These are phyloP conservation scores for Penicillium frequentans DNA, from an alignment of 2,329 filamentous ascomycete genomes.

Conservation along the genomic window DNA sequence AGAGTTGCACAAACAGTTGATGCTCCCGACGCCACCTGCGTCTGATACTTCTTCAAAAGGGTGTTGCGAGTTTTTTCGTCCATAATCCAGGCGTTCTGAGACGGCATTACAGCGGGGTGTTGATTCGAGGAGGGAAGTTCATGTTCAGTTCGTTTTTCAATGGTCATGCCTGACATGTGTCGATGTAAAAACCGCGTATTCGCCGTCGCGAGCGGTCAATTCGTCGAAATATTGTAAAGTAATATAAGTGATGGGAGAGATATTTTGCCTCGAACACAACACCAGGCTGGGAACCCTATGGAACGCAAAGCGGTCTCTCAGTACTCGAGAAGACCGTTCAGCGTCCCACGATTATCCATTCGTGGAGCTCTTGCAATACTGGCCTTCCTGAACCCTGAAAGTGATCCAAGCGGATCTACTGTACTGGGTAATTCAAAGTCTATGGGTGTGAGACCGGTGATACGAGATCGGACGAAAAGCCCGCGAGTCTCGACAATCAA, in stretches of 20 bases:
- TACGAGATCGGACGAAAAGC: neutral
- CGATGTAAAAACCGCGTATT: neutral
- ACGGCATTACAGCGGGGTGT: constrained; percentile 35
- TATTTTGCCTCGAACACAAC: neutral
- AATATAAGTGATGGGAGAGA: neutral
- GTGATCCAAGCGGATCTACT: neutral
- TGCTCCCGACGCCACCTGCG: constrained; percentile 46
- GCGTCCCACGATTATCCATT: constrained; percentile 52
- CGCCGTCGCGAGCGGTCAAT: neutral
- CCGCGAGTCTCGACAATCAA: neutral
- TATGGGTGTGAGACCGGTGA: neutral
- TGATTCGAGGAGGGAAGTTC: constrained; percentile 36
- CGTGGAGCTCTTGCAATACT: constrained; percentile 25
- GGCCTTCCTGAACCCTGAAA: neutral
- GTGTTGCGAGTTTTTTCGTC: constrained; percentile 43
- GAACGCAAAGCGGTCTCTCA: constrained; percentile 55
- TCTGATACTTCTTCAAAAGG: constrained; percentile 48
- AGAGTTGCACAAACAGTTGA: constrained; percentile 48
- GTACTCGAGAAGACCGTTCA: constrained; percentile 48
- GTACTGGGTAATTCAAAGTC: no score
- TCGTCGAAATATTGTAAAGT: constrained; percentile 19
- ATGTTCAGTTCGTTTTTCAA: constrained; percentile 42
- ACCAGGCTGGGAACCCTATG: constrained; percentile 49
- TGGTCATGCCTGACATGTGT: constrained; percentile 38
- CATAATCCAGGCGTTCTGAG: constrained; percentile 35